A percentile compares a stretch with the other conserved stretches of the same genome.
phyloP scores from a whole-genome alignment of 2,329 filamentous ascomycete species.

The Coleophoma cylindrospora region DNA sequence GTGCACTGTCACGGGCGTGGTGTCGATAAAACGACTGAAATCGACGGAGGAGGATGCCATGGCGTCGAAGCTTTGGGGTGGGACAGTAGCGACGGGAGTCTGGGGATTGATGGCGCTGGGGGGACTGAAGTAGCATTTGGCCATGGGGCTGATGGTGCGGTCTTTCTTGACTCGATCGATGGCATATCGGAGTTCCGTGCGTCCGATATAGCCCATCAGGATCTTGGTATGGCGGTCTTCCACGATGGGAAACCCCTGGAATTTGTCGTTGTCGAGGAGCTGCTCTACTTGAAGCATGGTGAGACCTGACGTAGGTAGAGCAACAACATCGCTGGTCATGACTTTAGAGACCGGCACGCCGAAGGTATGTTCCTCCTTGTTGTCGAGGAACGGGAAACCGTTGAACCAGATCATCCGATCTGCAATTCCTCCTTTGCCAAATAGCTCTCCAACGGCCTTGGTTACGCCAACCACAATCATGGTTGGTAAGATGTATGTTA shows the following conservation, averaged over 20 bases:
- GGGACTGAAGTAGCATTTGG: slow-evolving; percentile 70
- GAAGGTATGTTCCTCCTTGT: slow-evolving; percentile 96
- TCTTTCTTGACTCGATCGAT: slow-evolving; percentile 74
- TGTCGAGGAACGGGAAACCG: slow-evolving; percentile 93
- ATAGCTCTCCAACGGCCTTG: slow-evolving; percentile 85
- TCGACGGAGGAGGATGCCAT: slow-evolving; percentile 61
- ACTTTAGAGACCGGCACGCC: slow-evolving; percentile 87
- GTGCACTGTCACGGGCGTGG: slow-evolving; percentile 85
- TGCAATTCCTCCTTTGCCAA: slow-evolving; percentile 94
- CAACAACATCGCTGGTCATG: slow-evolving; percentile 75
- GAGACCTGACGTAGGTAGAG: slow-evolving; percentile 69
- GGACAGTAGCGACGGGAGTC: slow-evolving; percentile 19
- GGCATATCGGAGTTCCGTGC: slow-evolving; percentile 87
- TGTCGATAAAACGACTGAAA: slow-evolving; percentile 82
- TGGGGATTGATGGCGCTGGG: slow-evolving; percentile 30
- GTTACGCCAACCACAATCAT: slow-evolving; percentile 99
- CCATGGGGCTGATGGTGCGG: slow-evolving; percentile 56
- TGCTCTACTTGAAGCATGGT: slow-evolving; percentile 72
- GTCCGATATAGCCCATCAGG: slow-evolving; percentile 86
- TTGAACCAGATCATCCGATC: slow-evolving; percentile 99
- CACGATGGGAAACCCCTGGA: slow-evolving; percentile 90
- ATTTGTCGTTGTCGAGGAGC: slow-evolving; percentile 72
- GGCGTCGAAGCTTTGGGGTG: slow-evolving; percentile 52
- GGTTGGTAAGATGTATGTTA: slow-evolving; percentile 94
- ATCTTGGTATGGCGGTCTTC: slow-evolving; percentile 66